phyloP scores from a whole-genome alignment of 306 rosid species.

The Mimosa pudica region DNA sequence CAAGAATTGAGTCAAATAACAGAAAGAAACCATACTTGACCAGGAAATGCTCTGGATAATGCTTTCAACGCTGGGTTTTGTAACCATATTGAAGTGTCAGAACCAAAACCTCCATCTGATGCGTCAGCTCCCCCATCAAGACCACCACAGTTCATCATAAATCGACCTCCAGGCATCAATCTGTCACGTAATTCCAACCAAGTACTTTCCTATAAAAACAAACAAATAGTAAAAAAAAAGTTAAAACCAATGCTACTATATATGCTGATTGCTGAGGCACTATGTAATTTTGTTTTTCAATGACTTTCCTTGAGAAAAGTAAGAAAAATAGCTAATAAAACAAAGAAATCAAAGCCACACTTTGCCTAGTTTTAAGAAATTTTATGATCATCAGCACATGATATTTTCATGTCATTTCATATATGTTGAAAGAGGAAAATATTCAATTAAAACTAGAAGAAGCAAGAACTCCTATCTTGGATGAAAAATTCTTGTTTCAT shows the following conservation, averaged over 20 bases:
- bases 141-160: slow-evolving; percentile 95
- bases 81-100: slow-evolving; percentile 46
- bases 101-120: slow-evolving; percentile 32
- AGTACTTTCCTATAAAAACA: slow-evolving; percentile 52
- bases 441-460: slow-evolving; percentile 13
- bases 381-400: slow-evolving; percentile 18
- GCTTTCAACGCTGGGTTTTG: slow-evolving; percentile 63
- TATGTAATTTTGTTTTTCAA: not conserved
- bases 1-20: slow-evolving; percentile 5
- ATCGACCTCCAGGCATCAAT: slow-evolving; percentile 76
- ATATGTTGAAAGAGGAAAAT: slow-evolving; percentile 3
- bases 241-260: slow-evolving; percentile 13
- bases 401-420: not conserved
- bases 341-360: slow-evolving; percentile 11
- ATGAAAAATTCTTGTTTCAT: not conserved
- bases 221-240: slow-evolving; percentile 20
- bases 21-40: slow-evolving; percentile 61
- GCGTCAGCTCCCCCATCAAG: slow-evolving; percentile 49
- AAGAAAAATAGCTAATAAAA: not conserved
- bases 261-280: not conserved
- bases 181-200: slow-evolving; percentile 69
- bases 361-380: not conserved
- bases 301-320: slow-evolving; percentile 4
- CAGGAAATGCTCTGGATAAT: slow-evolving; percentile 73
- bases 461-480: not conserved